phyloP scores from a whole-genome alignment of 139 green algal genomes.

The Volvox africanus region DNA sequence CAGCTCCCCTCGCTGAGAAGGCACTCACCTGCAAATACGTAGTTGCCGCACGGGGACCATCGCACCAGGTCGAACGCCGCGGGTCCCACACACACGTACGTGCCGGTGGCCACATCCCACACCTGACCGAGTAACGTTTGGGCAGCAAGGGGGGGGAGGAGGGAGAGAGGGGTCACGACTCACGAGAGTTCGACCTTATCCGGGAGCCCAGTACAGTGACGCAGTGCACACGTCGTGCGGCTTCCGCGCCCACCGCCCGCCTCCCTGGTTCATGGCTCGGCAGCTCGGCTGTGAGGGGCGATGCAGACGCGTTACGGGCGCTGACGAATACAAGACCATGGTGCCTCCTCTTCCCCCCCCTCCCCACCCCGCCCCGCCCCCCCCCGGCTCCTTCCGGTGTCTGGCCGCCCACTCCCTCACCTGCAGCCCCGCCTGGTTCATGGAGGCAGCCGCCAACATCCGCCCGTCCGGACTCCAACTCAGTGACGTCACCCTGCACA shows the following conservation, averaged over 20 bases:
- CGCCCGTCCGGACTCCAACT: slow-evolving; percentile 65
- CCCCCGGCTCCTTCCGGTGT: not conserved
- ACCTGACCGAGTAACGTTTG: slow-evolving; percentile 39
- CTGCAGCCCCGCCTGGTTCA: slow-evolving; percentile 56
- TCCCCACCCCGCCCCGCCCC: not conserved
- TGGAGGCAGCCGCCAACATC: slow-evolving; percentile 63
- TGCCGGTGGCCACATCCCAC: slow-evolving; percentile 64
- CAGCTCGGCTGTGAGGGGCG: too few species aligned
- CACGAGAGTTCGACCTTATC: too few species aligned
- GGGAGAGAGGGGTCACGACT: not conserved
- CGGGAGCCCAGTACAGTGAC: too few species aligned
- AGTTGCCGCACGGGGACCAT: slow-evolving; percentile 69
- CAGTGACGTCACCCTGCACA: slow-evolving; percentile 55
- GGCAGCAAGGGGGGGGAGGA: not conserved
- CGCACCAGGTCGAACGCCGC: slow-evolving; percentile 51
- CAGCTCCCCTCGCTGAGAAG: not conserved
- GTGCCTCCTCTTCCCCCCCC: too few species aligned
- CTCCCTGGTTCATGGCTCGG: too few species aligned
- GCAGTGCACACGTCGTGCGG: too few species aligned
- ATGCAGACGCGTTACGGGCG: not conserved
- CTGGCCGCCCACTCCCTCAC: not conserved
- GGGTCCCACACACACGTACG: slow-evolving; percentile 36
- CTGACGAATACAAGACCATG: not conserved
- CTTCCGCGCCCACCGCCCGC: too few species aligned
- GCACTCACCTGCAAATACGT: slow-evolving; percentile 66